Conservation (phyloP, 1,139 yeast species). For the Kodamaea alishanica region DNA sequence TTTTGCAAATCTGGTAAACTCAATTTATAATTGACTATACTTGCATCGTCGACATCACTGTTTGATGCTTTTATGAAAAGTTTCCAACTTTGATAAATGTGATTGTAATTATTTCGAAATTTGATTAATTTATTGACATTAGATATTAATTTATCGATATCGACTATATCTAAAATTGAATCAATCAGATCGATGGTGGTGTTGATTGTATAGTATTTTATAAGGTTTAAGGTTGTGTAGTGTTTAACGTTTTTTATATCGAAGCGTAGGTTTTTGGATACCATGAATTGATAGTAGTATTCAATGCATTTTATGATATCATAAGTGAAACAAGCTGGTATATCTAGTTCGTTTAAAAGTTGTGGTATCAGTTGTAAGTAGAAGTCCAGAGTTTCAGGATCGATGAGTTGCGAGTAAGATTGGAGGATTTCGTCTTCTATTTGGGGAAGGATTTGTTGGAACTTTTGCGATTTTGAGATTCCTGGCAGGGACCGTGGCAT, state of each 20-base stretch:
- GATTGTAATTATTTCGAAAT: constrained; percentile 31
- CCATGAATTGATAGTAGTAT: constrained; percentile 32
- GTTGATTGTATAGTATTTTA: constrained; percentile 32
- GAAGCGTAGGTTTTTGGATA: constrained; percentile 6
- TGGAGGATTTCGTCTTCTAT: constrained; percentile 36
- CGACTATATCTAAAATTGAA: constrained; percentile 37
- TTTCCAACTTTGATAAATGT: constrained; percentile 34
- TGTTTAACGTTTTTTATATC: constrained; percentile 19
- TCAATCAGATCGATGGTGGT: constrained; percentile 14
- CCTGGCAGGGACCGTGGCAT: constrained; percentile 5
- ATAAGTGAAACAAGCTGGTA: constrained; percentile 31
- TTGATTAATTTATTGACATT: constrained; percentile 28
- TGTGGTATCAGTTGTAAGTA: constrained; percentile 25
- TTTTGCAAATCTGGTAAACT: constrained; percentile 31
- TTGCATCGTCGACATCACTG: constrained; percentile 4
- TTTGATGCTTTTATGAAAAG: constrained; percentile 26
- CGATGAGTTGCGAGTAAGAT: constrained; percentile 24
- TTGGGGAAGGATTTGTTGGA: constrained; percentile 16
- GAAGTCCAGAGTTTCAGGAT: constrained; percentile 27
- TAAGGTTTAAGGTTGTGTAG: constrained; percentile 26
- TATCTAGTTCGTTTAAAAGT: constrained; percentile 22
- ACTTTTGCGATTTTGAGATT: constrained; percentile 11
- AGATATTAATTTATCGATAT: constrained; percentile 37
- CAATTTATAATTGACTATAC: constrained; percentile 18
- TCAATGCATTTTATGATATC: constrained; percentile 34